Conservation (phyloP, 202 grass and related monocot genomes). For the Panicum hallii region DNA sequence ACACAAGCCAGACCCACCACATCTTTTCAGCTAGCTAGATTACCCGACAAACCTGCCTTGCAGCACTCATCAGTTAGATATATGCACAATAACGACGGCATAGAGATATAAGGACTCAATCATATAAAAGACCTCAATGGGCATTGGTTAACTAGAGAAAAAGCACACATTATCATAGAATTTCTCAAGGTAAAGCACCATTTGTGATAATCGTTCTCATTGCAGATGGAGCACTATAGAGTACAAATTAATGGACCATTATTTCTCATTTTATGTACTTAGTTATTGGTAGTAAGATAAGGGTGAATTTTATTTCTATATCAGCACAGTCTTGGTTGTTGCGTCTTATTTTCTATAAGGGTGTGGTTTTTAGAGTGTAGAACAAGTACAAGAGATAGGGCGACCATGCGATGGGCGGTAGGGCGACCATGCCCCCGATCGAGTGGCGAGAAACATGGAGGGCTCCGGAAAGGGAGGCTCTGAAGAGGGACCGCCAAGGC, state of each 20-base stretch:
- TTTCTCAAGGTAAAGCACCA: conserved; percentile 14
- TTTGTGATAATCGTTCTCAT: not conserved
- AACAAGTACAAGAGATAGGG: too few relatives aligned
- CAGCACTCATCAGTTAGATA: conserved; percentile 18
- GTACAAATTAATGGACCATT: not conserved
- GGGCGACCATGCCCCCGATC: too few relatives aligned
- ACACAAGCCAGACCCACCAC: conserved; percentile 8
- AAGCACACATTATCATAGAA: not conserved
- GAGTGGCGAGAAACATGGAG: too few relatives aligned
- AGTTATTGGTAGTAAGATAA: not conserved
- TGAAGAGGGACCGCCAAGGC: too few relatives aligned
- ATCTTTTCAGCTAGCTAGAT: not conserved
- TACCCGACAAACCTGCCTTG: conserved; percentile 1
- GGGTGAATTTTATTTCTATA: not conserved
- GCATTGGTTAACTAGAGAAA: not conserved
- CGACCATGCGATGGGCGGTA: too few relatives aligned
- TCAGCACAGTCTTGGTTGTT: not conserved
- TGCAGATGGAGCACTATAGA: not conserved
- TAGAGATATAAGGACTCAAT: not conserved
- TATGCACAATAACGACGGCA: not conserved
- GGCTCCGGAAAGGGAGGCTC: too few relatives aligned
- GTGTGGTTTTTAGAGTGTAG: too few relatives aligned
- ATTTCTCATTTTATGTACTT: not conserved
- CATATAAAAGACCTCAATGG: not conserved
- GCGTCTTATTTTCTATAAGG: not conserved